Base-by-base conservation (phyloP, 805 yeast species). In the Brettanomyces custersianus region DNA sequence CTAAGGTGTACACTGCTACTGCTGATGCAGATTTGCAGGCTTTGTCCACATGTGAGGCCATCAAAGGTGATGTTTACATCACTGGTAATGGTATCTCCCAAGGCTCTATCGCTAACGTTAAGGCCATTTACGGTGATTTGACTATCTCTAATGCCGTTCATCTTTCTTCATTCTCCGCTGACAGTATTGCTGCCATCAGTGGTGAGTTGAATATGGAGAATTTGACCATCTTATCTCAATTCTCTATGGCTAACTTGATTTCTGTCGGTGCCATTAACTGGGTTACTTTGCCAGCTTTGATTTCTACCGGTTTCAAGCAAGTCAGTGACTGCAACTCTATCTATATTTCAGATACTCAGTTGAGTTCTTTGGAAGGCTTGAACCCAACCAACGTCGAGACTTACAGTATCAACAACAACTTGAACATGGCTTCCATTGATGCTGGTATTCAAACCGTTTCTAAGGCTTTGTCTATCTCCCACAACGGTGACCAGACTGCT, bases 351-450 rank as follows among this genome's bases (percentile, higher is more conserved):
- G 88, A 83, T 65, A 82, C 92, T 46, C 68, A 76, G 48, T 69
- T 83, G 57, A 69, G 69, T 53, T 63, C 79, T 34, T 72, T 83
- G 54, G 73, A 70, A 38, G 92, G 92, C 62, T 68, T 81, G 54
- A 59, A 60, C 47, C 63, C 70, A 45, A 49, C 59, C 33, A 46
- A 57, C 41, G 68, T 68, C 36, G 66, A 64, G 42, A 73, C 71
- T 35, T 79, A 80, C 66, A 70, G 90, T 69, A 74, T 92, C 54
- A 88, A 87, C 87, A 92, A 92, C 81, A 92, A 92, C 77, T 66
- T 61, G 48, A 73, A 79, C 59, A 74, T 92, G 61, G 74, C 69
- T 49, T 61, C 84, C 41, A 73, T 82, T 50, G 72, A 80, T 57
- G 77, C 90, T 36, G 75, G 74, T 44, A 72, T 90, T 58, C 63